These are phyloP conservation scores for Aspergillus nomiae DNA, from an alignment of 2,329 filamentous ascomycete species.

Conservation along the genomic window DNA sequence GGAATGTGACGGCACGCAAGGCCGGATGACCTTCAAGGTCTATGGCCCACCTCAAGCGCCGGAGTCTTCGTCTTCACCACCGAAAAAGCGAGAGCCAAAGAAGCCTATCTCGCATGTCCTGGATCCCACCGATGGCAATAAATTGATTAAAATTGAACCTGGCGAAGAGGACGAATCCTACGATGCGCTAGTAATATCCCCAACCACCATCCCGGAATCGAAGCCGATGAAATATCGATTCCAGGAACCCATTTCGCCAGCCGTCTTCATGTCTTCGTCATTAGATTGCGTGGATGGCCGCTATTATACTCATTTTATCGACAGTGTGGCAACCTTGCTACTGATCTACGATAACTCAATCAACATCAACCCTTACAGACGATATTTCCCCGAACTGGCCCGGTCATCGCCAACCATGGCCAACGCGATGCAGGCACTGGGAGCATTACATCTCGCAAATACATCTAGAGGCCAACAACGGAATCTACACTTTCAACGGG, in stretches of 20 bases:
- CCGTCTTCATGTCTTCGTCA: conserved; percentile 21
- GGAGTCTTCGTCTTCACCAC: conserved; percentile 14
- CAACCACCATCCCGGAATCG: conserved; percentile 23
- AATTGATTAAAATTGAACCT: conserved; percentile 12
- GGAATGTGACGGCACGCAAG: conserved; percentile 37
- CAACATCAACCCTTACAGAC: conserved; percentile 41
- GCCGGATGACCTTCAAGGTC: conserved; percentile 41
- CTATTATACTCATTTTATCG: conserved; percentile 41
- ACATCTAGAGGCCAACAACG: conserved; percentile 35
- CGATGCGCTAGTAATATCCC: conserved; percentile 30
- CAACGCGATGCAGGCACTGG: conserved; percentile 43
- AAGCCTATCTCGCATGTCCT: conserved; percentile 15
- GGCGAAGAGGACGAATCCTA: conserved; percentile 13
- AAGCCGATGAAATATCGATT: conserved; percentile 27
- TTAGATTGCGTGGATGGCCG: conserved; percentile 30
- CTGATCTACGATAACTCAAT: conserved; percentile 40
- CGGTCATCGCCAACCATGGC: conserved; percentile 37
- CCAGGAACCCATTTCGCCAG: conserved; percentile 26
- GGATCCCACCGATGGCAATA: background rate
- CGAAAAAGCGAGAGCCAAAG: conserved; percentile 25
- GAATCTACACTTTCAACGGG: conserved; percentile 39
- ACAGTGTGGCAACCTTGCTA: conserved; percentile 36
- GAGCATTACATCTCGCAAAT: conserved; percentile 45
- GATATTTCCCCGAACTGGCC: conserved; percentile 36
- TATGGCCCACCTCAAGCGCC: conserved; percentile 33